These are phyloP conservation scores for Venturia aucupariae DNA, from an alignment of 2,329 filamentous ascomycete genomes.

Conservation along the genomic window DNA sequence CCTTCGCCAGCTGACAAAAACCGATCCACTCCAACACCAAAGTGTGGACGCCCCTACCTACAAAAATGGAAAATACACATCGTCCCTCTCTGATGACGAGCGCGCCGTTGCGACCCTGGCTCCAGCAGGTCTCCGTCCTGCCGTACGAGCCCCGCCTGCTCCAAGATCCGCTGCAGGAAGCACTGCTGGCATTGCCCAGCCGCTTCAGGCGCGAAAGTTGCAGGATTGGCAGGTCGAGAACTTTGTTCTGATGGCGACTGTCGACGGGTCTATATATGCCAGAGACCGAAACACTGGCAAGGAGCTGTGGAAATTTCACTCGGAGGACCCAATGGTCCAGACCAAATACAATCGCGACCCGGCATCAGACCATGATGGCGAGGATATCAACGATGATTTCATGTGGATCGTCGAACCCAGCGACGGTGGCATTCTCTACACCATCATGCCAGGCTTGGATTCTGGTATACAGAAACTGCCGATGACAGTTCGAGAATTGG, in stretches of 20 bases:
- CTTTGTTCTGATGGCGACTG: slow-evolving; percentile 98
- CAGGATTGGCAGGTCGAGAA: slow-evolving; percentile 99
- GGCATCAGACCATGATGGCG: slow-evolving; percentile 16
- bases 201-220: slow-evolving; percentile 82
- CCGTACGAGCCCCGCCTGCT: slow-evolving; percentile 92
- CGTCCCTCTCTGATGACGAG: slow-evolving; percentile 48
- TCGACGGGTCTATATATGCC: slow-evolving; percentile 93
- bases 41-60: slow-evolving; percentile 4
- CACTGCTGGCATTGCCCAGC: slow-evolving; percentile 59
- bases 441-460: slow-evolving; percentile 63
- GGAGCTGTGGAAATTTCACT: slow-evolving; percentile 75
- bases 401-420: slow-evolving; percentile 94
- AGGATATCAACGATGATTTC: slow-evolving; percentile 36
- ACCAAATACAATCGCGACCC: slow-evolving; percentile 65
- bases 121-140: slow-evolving; percentile 63
- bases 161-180: slow-evolving; percentile 43
- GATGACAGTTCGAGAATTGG: slow-evolving; percentile 74
- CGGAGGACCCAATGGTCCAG: slow-evolving; percentile 81
- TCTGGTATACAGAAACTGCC: slow-evolving; percentile 55
- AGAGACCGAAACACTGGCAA: slow-evolving; percentile 79
- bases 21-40: slow-evolving; percentile 15
- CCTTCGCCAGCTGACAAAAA: slow-evolving; percentile 19
- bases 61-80: slow-evolving; percentile 12
- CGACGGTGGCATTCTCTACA: slow-evolving; percentile 75
- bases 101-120: slow-evolving; percentile 96